Base-by-base conservation (phyloP, 2,329 filamentous ascomycete genomes). In the Tolypocladium endophyticum region DNA sequence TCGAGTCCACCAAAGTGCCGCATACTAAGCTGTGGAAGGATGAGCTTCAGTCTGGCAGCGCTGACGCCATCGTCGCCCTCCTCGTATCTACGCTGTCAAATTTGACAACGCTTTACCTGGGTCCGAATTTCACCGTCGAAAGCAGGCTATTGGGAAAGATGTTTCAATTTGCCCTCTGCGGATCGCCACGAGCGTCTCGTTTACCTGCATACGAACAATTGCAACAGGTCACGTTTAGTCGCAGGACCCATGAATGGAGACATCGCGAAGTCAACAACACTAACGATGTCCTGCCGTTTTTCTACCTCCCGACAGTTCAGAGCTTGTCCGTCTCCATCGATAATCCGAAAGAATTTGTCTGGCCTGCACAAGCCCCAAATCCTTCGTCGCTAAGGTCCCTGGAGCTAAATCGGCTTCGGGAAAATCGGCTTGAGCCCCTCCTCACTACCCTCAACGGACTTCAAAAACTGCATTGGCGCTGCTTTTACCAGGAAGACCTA, bases 251-350 rank as follows among this genome's bases (percentile, higher is more conserved):
- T 1, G 14, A 3, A 23, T n/a, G 47, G 6, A 2, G 30, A 0
- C 39, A 57, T 1, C 36, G 23, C 1, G 4, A 59, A 2, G 39
- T 43, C 3, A 50, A 53, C n/a, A 65, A 66, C 23, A 35, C 61
- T 0, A 18, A 47, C 30, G 57, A 62, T 9, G 53, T 56, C 1
- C 57, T 64, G 4, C 56, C 59, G 0, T 38, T 58, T 1, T 61
- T 64, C 30, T 64, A 65, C 47, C 41, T 65, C 16, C 60, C 59
- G 1, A 41, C 35, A 0, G 12, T 65, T 18, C 7, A 39, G 30
- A 4, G 11, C 23, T 55, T 65, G 4, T 60, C 57, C 0, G 5
- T 59, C 5, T 60, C 62, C 1, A 59, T 64, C 8, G 61, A 61
- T 5, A 65, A 65, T 23, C 61, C 62, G 0, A 30, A 6, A 1